Conservation (phyloP, 2,329 filamentous ascomycete genomes). For the Cladosporium colombiae region DNA sequence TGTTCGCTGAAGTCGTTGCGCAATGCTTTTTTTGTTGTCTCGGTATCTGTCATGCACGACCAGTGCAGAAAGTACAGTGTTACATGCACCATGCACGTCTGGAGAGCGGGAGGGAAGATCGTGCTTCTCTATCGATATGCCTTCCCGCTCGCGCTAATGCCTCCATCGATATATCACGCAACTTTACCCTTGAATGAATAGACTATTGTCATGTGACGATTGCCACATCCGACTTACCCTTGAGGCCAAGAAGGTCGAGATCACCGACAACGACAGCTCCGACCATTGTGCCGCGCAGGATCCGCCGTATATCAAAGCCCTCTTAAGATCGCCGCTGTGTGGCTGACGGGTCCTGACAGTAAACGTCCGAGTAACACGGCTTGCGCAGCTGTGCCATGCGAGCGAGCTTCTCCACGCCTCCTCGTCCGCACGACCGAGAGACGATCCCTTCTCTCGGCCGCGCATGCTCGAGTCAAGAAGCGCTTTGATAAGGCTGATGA, state of each 20-base stretch:
- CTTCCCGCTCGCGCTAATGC: background rate
- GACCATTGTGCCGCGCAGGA: background rate
- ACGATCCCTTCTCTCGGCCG: background rate
- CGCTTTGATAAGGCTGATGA: constrained; percentile 5
- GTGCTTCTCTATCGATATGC: background rate
- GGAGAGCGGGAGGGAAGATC: background rate
- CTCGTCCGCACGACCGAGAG: constrained; percentile 8
- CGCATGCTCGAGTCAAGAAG: constrained; percentile 7
- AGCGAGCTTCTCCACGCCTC: constrained; percentile 4
- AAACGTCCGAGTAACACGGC: background rate
- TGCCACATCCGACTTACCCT: background rate
- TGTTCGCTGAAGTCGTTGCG: background rate
- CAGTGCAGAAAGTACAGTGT: background rate
- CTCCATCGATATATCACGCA: background rate
- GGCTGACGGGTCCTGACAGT: background rate
- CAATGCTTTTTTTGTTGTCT: constrained; percentile 11
- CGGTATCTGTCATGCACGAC: constrained; percentile 11
- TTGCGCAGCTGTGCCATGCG: constrained; percentile 7
- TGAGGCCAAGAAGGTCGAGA: background rate
- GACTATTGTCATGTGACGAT: background rate
- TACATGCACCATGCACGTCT: constrained; percentile 13
- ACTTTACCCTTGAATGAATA: background rate
- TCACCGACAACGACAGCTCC: background rate
- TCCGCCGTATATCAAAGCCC: constrained; percentile 1
- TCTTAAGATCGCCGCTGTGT: constrained; percentile 1